Base-by-base conservation (phyloP, 176 grass and related monocot species). In the Urochloa ruziziensis region DNA sequence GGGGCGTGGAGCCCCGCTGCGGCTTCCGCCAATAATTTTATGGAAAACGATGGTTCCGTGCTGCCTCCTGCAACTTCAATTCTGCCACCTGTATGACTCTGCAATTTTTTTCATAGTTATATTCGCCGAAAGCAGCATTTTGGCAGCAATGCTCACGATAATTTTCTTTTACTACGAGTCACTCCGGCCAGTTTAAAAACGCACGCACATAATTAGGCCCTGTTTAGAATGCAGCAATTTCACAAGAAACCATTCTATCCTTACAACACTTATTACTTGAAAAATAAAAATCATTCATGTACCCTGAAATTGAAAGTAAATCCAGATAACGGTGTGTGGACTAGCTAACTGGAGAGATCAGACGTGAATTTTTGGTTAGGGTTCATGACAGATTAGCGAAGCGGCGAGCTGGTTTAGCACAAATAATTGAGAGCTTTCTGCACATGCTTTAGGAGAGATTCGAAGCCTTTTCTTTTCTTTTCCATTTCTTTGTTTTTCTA, bases 361-460 rank as follows among this genome's bases (percentile, higher is more conserved):
- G 21, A 7, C 11, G 23, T 6, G 33, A 54, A 57, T 33, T 59
- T 7, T 67, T 3, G 4, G 65, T 39, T 29, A 28, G 23, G 57
- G 34, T 25, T 66, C 16, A 12, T 3, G 70, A 29, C 28, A 48
- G 43, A n/a, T 56, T 73, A 70, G 40, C 30, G 27, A 53, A 72
- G 43, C 47, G 17, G 16, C 12, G 49, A 47, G 5, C 17, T 73
- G 70, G 73, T 69, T 85, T 79, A 79, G 58, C 48, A 48, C 82
- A 81, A 88, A 88, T 83, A 85, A 87, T 75, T 75, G 81, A 59
- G 51, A 73, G 87, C 90, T 94, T 92, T 94, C 85, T 72, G 79
- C 85, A 82, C 82, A 86, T 83, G 81, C 93, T 85, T 94, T 88
- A 86, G 74, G 62, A 73, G 88, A 91, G 93, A 92, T 94, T 94